Percentiles rank a stretch among this genome's conserved stretches.
phyloP scores from a whole-genome alignment of 371 early-diverging fungal species.

The Mortierella sp. region DNA sequence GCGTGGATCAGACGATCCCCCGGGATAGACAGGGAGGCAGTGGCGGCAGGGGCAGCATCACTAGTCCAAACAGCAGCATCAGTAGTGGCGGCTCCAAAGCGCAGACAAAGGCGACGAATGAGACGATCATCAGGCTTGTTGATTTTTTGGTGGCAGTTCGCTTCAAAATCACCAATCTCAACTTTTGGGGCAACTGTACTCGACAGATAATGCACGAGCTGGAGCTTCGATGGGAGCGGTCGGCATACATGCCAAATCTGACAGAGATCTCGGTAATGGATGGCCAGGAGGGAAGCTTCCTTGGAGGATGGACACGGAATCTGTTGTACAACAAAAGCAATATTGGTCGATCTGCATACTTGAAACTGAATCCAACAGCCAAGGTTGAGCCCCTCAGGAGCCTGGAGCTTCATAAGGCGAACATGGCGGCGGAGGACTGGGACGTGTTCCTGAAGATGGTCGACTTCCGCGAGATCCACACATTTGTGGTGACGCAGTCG shows the following conservation, averaged over 20 bases:
- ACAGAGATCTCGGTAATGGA: constrained; percentile 1
- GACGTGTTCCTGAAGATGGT: constrained; percentile 7
- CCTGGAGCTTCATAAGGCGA: constrained; percentile 6
- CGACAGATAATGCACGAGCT: background rate
- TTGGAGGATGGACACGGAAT: background rate
- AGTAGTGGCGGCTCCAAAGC: background rate
- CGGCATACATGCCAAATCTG: constrained; percentile 16
- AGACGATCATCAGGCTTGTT: background rate
- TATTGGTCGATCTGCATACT: background rate
- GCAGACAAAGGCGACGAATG: background rate
- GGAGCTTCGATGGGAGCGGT: constrained; percentile 1
- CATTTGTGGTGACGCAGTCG: constrained; percentile 5
- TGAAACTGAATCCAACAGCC: background rate
- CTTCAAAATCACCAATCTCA: constrained; percentile 16
- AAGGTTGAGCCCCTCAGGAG: constrained; percentile 7
- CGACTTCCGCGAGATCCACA: constrained; percentile 9
- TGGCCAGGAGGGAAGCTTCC: background rate
- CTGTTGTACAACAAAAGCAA: background rate
- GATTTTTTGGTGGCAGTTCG: constrained; percentile 23
- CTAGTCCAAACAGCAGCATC: background rate
- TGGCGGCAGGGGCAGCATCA: constrained; percentile 1
- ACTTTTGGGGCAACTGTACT: constrained; percentile 7
- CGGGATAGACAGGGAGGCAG: constrained; percentile 3
- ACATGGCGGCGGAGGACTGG: constrained; percentile 12
- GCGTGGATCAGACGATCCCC: background rate